Evolutionary conservation across 2,329 filamentous ascomycete species (phyloP).

Genomic region (Biscogniauxia marginata): DNA sequence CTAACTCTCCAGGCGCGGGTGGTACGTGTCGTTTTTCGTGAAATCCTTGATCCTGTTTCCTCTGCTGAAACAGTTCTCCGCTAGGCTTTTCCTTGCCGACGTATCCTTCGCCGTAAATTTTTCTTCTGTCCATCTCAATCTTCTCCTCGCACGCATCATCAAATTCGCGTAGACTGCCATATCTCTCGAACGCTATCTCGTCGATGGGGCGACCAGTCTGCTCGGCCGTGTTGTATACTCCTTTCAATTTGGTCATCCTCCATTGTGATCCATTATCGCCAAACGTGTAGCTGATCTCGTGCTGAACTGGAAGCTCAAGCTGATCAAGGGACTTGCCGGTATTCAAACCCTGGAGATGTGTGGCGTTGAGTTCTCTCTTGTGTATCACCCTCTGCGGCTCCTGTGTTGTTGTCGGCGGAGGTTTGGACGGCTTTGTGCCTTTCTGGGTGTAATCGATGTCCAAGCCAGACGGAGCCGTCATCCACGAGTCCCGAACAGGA

Average conservation of each 20-base stretch:
- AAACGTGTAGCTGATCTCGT: constrained; percentile 77
- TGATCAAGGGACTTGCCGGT: constrained; percentile 55
- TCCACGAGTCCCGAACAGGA: constrained; percentile 82
- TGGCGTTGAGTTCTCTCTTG: constrained; percentile 74
- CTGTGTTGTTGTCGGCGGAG: constrained; percentile 47
- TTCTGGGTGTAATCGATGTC: constrained; percentile 81
- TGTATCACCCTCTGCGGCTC: constrained; percentile 73
- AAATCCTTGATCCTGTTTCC: constrained; percentile 58
- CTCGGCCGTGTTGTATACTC: constrained; percentile 76
- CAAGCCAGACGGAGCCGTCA: constrained; percentile 81
- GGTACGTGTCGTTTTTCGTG: constrained; percentile 34
- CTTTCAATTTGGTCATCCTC: constrained; percentile 93
- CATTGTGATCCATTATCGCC: constrained; percentile 88
- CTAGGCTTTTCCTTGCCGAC: constrained; percentile 82
- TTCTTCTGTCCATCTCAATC: constrained; percentile 80
- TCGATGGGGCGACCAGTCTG: constrained; percentile 72
- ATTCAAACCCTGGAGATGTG: constrained; percentile 60
- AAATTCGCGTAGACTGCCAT: constrained; percentile 78
- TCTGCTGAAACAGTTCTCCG: constrained; percentile 80
- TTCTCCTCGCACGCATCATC: constrained; percentile 93
- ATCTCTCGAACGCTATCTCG: constrained; percentile 79
- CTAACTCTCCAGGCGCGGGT: constrained; percentile 34
- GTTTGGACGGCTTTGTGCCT: constrained; percentile 53
- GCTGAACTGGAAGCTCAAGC: constrained; percentile 50
- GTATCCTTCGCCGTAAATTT: constrained; percentile 81